phyloP scores from a whole-genome alignment of 2,329 filamentous ascomycete species.

The Fusarium nanum region DNA sequence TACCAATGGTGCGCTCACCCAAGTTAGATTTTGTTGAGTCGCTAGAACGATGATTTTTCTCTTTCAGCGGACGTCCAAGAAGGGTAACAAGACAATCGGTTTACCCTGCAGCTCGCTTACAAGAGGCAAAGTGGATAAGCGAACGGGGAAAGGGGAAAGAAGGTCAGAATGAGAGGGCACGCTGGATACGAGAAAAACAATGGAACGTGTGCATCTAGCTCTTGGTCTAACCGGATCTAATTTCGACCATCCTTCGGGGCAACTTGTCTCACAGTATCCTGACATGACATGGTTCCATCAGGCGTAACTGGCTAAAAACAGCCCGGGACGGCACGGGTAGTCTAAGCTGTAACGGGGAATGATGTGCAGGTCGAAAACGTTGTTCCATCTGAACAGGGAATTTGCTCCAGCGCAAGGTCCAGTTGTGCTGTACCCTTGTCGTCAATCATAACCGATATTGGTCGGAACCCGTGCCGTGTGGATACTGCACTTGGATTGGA shows the following conservation, averaged over 20 bases:
- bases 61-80: background rate
- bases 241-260: background rate
- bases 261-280: background rate
- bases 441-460: too few relatives aligned
- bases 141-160: background rate
- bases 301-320: background rate
- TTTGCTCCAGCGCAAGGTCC: too few relatives aligned
- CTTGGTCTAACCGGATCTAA: background rate
- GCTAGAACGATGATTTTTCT: background rate
- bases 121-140: background rate
- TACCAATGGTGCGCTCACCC: background rate
- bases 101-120: slow-evolving; percentile 7
- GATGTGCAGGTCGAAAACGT: background rate
- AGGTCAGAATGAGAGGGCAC: background rate
- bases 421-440: too few relatives aligned
- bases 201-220: background rate
- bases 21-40: background rate
- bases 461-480: too few relatives aligned
- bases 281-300: background rate
- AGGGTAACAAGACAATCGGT: background rate
- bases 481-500: too few relatives aligned
- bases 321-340: background rate
- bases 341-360: background rate
- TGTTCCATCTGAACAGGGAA: too few relatives aligned
- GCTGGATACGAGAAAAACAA: background rate